Evolutionary conservation across 2,329 filamentous ascomycete species (phyloP).

Genomic region (Exserohilum turcica): DNA sequence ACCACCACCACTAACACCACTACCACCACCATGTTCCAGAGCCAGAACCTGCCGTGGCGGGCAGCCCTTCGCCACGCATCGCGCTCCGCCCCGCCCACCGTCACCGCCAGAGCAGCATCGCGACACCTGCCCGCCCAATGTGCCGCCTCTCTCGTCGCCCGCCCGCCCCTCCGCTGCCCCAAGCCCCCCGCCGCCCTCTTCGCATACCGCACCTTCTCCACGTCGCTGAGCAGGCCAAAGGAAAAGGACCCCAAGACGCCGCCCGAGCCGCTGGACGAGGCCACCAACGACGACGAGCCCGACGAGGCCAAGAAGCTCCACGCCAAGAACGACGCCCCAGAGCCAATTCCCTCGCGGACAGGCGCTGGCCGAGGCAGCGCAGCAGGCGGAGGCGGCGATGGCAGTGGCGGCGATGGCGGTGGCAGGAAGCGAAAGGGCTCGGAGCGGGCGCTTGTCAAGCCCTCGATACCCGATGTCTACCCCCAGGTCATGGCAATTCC

Average conservation of each 20-base stretch:
- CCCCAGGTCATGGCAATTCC: constrained; percentile 97
- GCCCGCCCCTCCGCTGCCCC: constrained; percentile 28
- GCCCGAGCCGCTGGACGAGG: constrained; percentile 52
- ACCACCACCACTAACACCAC: too few species aligned
- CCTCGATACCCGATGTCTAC: constrained; percentile 90
- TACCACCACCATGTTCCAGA: constrained; percentile 68
- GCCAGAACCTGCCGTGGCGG: constrained; percentile 69
- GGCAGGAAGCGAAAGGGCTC: constrained; percentile 73
- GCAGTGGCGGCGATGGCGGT: constrained; percentile 61
- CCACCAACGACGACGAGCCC: constrained; percentile 47
- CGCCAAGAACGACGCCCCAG: constrained; percentile 55
- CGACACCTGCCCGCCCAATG: constrained; percentile 40
- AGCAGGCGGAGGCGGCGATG: constrained; percentile 56
- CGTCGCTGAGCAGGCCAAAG: constrained; percentile 57
- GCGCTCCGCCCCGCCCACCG: constrained; percentile 46
- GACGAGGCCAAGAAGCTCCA: constrained; percentile 49
- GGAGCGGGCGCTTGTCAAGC: constrained; percentile 84
- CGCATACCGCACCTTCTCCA: constrained; percentile 47
- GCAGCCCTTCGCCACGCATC: constrained; percentile 60
- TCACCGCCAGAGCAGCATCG: constrained; percentile 32
- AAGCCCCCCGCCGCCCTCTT: constrained; percentile 41
- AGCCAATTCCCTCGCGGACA: constrained; percentile 57
- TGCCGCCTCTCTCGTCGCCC: constrained; percentile 33
- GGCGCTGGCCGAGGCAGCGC: constrained; percentile 65
- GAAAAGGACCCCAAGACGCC: constrained; percentile 59